phyloP scores from a whole-genome alignment of 805 yeast genomes.

The Barnettozyma populi region DNA sequence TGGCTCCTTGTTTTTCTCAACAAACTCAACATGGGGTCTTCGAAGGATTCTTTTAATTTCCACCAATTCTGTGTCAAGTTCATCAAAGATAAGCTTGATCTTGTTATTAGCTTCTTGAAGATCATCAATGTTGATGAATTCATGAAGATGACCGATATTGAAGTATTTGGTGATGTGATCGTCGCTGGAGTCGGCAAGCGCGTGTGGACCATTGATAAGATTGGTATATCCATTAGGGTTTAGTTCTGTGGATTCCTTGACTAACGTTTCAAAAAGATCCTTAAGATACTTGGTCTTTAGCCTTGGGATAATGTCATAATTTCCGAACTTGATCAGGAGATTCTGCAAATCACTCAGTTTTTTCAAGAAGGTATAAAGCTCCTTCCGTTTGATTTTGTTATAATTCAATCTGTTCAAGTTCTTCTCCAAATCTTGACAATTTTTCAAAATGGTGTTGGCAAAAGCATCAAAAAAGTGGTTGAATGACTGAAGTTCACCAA shows the following conservation, averaged over 20 bases:
- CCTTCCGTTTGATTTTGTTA: slow-evolving; percentile 52
- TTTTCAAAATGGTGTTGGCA: slow-evolving; percentile 26
- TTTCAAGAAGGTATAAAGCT: slow-evolving; percentile 48
- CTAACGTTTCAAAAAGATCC: slow-evolving; percentile 34
- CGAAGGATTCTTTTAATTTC: slow-evolving; percentile 40
- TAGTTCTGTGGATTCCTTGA: slow-evolving; percentile 28
- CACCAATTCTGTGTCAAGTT: slow-evolving; percentile 49
- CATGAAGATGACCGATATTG: slow-evolving; percentile 29
- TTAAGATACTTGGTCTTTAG: slow-evolving; percentile 31
- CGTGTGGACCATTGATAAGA: slow-evolving; percentile 46
- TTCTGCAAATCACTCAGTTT: slow-evolving; percentile 31
- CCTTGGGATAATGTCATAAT: slow-evolving; percentile 20
- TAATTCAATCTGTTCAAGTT: slow-evolving; percentile 56
- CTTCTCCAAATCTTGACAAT: slow-evolving; percentile 53
- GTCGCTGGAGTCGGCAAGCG: slow-evolving; percentile 46
- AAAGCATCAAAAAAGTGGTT: slow-evolving; percentile 34
- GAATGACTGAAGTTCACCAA: slow-evolving; percentile 41
- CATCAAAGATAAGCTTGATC: slow-evolving; percentile 35
- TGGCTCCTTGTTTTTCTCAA: slow-evolving; percentile 57
- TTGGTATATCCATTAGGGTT: slow-evolving; percentile 32
- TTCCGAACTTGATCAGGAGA: slow-evolving; percentile 25
- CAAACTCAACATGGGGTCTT: slow-evolving; percentile 52
- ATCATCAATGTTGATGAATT: slow-evolving; percentile 19
- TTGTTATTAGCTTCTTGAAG: slow-evolving; percentile 33
- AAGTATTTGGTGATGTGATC: slow-evolving; percentile 42